These are phyloP conservation scores for Phoenix dactylifera DNA, from an alignment of 176 grass and related monocot genomes.

Conservation along the genomic window DNA sequence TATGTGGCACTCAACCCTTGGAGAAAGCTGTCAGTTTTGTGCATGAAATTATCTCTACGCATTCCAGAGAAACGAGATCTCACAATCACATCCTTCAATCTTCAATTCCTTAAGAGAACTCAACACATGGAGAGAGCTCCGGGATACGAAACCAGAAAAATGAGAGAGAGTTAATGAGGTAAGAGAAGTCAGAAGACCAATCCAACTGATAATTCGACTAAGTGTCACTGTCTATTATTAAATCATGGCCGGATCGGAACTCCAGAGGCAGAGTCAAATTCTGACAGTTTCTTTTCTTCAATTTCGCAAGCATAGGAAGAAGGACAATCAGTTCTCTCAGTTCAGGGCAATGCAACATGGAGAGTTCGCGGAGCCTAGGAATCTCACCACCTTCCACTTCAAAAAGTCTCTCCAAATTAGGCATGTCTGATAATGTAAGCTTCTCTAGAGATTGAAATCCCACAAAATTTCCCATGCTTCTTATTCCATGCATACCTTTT, in stretches of 20 bases:
- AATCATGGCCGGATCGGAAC: background rate
- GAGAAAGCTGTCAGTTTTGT: no score
- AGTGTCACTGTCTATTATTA: background rate
- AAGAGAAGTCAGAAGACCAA: constrained; percentile 15
- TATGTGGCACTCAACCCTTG: no score
- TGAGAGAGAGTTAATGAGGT: constrained; percentile 12
- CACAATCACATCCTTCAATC: background rate
- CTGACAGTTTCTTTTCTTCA: constrained; percentile 4
- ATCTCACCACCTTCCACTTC: background rate
- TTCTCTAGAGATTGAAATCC: constrained; percentile 16
- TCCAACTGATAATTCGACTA: constrained; percentile 1
- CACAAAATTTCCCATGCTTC: background rate
- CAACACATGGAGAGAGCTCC: background rate
- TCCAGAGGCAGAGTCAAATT: background rate
- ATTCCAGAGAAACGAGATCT: constrained; percentile 10
- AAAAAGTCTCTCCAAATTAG: constrained; percentile 12
- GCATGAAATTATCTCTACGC: background rate
- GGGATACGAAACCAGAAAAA: background rate
- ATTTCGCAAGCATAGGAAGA: background rate
- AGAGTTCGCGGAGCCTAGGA: background rate
- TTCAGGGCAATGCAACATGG: constrained; percentile 14
- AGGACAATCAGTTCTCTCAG: constrained; percentile 1
- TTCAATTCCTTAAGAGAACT: constrained; percentile 7
- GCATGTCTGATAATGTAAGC: constrained; percentile 20
- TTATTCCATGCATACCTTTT: constrained; percentile 16